Evolutionary conservation across 352 stramenopile genomes (phyloP).

Genomic region (Phytopythium montanum): DNA sequence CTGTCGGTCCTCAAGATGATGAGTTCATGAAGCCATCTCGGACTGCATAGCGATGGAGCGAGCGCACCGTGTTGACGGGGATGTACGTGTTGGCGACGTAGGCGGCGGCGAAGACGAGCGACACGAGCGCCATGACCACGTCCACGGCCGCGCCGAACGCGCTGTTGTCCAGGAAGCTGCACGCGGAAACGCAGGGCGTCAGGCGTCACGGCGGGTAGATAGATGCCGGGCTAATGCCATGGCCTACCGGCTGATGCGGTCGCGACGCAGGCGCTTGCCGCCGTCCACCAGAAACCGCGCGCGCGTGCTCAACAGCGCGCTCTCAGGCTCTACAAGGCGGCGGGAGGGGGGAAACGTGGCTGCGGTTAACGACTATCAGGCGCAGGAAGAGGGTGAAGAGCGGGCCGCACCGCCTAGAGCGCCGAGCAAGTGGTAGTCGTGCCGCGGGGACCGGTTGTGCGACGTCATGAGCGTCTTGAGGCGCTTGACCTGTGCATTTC

Average conservation of each 20-base stretch:
- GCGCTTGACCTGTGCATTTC: slow-evolving; percentile 11
- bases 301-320: slow-evolving; percentile 23
- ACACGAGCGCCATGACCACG: slow-evolving; percentile 45
- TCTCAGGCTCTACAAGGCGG: slow-evolving; percentile 20
- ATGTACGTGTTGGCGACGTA: slow-evolving; percentile 85
- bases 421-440: slow-evolving; percentile 4
- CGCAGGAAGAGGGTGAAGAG: no score
- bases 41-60: background rate
- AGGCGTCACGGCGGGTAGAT: background rate
- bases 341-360: no score
- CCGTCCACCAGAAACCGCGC: slow-evolving; percentile 23
- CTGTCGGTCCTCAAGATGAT: slow-evolving; percentile 18
- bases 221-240: slow-evolving; percentile 3
- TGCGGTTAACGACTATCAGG: background rate
- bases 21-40: no score
- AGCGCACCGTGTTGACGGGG: slow-evolving; percentile 30
- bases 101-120: slow-evolving; percentile 52
- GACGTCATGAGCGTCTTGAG: slow-evolving; percentile 17
- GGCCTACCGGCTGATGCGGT: slow-evolving; percentile 40
- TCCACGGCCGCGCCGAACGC: slow-evolving; percentile 66
- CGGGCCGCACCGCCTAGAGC: background rate
- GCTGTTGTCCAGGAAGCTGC: slow-evolving; percentile 78
- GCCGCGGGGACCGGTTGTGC: slow-evolving; percentile 2
- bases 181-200: background rate
- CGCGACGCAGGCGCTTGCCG: slow-evolving; percentile 23